A percentile compares a stretch with the other conserved stretches of the same genome.
phyloP scores from a whole-genome alignment of 2,329 filamentous ascomycete species.

The Canariomyces notabilis region DNA sequence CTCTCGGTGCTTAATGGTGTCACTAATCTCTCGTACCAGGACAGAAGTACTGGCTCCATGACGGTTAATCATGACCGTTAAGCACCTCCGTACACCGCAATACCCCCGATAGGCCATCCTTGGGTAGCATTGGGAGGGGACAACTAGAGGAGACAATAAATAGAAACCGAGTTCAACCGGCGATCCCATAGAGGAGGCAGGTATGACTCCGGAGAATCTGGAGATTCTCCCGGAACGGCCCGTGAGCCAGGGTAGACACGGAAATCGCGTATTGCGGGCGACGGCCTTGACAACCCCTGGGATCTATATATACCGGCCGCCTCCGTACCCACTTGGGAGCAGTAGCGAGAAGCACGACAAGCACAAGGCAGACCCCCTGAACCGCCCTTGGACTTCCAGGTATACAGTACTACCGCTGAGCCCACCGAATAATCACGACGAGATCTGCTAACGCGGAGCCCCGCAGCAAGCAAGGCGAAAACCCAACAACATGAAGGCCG shows the following conservation, averaged over 20 bases:
- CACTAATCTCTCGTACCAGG: conserved; percentile 7
- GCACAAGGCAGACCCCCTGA: background rate
- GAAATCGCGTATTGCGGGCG: background rate
- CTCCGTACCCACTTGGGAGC: background rate
- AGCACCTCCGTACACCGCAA: background rate
- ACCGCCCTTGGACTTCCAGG: conserved; percentile 1
- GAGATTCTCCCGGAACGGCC: conserved; percentile 1
- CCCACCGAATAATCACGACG: background rate
- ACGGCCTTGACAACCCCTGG: background rate
- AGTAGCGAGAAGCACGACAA: background rate
- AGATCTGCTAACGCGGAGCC: too few species aligned
- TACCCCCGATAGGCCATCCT: background rate
- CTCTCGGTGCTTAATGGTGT: background rate
- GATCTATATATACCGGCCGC: conserved; percentile 7
- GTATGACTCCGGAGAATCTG: conserved; percentile 6
- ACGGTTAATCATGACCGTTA: background rate
- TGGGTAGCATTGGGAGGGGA: conserved; percentile 11
- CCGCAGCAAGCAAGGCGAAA: background rate
- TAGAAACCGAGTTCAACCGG: conserved; percentile 12
- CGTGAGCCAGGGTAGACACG: conserved; percentile 6
- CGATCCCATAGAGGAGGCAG: conserved; percentile 8
- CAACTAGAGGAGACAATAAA: conserved; percentile 4
- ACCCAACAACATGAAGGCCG: conserved; percentile 19
- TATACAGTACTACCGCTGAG: background rate
- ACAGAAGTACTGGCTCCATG: background rate